A percentile compares a stretch with the other conserved stretches of the same genome.
Conservation (phyloP, 169 alveolate species). For the Babesia gibsoni region DNA sequence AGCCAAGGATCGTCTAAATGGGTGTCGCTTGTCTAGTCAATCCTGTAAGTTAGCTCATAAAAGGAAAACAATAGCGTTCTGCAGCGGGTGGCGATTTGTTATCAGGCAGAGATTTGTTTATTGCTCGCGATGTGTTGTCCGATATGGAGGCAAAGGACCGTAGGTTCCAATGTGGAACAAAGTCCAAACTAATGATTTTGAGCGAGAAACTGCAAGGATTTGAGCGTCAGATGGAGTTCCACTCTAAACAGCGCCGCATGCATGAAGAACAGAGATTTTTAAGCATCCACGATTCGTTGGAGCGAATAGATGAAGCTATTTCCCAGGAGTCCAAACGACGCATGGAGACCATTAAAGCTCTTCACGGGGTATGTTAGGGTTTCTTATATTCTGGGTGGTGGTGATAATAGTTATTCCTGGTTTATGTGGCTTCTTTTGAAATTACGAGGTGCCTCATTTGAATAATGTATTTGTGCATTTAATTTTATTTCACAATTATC, state of each 20-base stretch:
- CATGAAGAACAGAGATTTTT: slow-evolving; percentile 45
- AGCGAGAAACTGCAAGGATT: slow-evolving; percentile 60
- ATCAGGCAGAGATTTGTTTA: background rate
- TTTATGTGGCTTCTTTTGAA: too few relatives aligned
- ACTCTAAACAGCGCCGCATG: slow-evolving; percentile 55
- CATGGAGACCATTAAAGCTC: slow-evolving; percentile 66
- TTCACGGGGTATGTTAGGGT: slow-evolving; percentile 52
- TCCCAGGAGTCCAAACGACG: slow-evolving; percentile 66
- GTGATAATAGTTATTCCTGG: too few relatives aligned
- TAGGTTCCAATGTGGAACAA: slow-evolving; percentile 43
- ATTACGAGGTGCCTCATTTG: too few relatives aligned
- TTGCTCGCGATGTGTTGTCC: slow-evolving; percentile 25
- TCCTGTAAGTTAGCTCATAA: background rate
- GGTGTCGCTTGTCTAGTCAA: slow-evolving; percentile 14
- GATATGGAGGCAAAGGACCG: slow-evolving; percentile 49
- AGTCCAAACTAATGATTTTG: slow-evolving; percentile 49
- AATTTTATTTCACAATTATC: too few relatives aligned
- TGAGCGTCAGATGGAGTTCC: slow-evolving; percentile 67
- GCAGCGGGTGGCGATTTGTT: slow-evolving; percentile 1
- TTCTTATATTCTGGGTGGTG: too few relatives aligned
- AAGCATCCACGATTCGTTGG: slow-evolving; percentile 46
- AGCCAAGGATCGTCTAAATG: background rate
- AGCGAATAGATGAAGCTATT: slow-evolving; percentile 39
- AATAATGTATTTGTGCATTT: too few relatives aligned
- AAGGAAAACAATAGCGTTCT: background rate